These are phyloP conservation scores for Alternaria triticimaculans DNA, from an alignment of 2,329 filamentous ascomycete species.

Conservation along the genomic window DNA sequence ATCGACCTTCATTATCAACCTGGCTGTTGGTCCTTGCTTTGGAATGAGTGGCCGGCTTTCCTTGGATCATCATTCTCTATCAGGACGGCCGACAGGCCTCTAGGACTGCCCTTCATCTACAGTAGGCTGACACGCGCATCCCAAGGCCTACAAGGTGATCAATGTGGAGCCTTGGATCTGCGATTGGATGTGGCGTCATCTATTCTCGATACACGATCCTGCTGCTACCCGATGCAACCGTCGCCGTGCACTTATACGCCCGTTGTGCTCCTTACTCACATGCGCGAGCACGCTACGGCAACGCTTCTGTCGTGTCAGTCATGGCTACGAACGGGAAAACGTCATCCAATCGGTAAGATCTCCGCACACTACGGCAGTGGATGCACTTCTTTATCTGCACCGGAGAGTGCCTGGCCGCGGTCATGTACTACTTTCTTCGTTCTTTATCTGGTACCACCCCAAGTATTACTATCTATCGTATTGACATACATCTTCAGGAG, in stretches of 20 bases:
- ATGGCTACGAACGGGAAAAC: conserved; percentile 21
- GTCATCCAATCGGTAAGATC: conserved; percentile 28
- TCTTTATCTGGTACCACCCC: conserved; percentile 41
- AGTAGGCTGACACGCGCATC: conserved; percentile 1
- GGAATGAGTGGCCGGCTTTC: conserved; percentile 23
- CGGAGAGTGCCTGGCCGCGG: conserved; percentile 32
- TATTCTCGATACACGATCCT: conserved; percentile 13
- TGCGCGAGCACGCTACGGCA: conserved; percentile 39
- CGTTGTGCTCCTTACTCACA: conserved; percentile 25
- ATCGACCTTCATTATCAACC: conserved; percentile 29
- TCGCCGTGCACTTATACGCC: conserved; percentile 26
- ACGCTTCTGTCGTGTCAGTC: conserved; percentile 34
- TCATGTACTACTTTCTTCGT: conserved; percentile 38
- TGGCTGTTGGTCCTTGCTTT: conserved; percentile 34
- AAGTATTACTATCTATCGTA: conserved; percentile 38
- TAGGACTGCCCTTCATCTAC: conserved; percentile 26
- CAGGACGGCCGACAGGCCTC: conserved; percentile 33
- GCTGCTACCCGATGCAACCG: conserved; percentile 20
- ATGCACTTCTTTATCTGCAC: conserved; percentile 33
- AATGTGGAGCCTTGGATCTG: conserved; percentile 6
- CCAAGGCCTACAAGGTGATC: conserved; percentile 1
- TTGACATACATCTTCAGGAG: conserved; percentile 38
- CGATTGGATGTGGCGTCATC: not conserved
- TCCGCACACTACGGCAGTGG: conserved; percentile 6
- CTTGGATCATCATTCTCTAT: conserved; percentile 10